Evolutionary conservation across 1,284 basidiomycete species (phyloP).

Genomic region (Sparassis latifolia): DNA sequence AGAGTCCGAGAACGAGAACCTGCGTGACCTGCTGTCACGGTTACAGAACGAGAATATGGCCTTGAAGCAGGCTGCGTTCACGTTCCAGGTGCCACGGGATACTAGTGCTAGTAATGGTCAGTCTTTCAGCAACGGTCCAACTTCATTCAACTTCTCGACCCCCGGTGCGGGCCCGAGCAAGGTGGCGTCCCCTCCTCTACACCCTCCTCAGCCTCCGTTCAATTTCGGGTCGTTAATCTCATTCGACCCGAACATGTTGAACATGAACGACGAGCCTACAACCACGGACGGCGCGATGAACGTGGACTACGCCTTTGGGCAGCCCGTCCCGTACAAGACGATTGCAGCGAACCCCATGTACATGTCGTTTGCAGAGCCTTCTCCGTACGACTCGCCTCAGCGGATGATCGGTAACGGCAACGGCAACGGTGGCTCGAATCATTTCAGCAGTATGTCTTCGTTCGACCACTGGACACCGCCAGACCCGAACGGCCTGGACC

Average conservation of each 20-base stretch:
- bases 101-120: conserved; percentile 9
- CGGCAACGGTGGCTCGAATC: conserved; percentile 8
- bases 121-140: conserved; percentile 14
- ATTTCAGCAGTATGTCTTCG: conserved; percentile 15
- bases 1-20: conserved; percentile 67
- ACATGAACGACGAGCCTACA: conserved; percentile 51
- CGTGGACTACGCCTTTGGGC: conserved; percentile 51
- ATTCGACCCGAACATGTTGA: conserved; percentile 51
- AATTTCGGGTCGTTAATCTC: conserved; percentile 10
- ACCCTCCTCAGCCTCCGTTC: conserved; percentile 2
- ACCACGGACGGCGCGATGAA: conserved; percentile 51
- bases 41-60: conserved; percentile 73
- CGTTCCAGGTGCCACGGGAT: conserved; percentile 60
- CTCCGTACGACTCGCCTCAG: conserved; percentile 27
- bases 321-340: conserved; percentile 52
- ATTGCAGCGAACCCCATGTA: conserved; percentile 74
- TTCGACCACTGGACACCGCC: conserved; percentile 26
- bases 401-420: conserved; percentile 12
- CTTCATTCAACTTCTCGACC: conserved; percentile 20
- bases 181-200: conserved; percentile 16
- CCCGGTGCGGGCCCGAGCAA: conserved; percentile 24
- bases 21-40: conserved; percentile 70
- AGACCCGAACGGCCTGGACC: conserved; percentile 30
- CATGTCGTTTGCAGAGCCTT: conserved; percentile 70
- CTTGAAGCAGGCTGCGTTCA: conserved; percentile 69